Percentiles rank a stretch among this genome's conserved stretches.
Conservation (phyloP, 352 stramenopile genomes). For the Globisporangium orthogonon region DNA sequence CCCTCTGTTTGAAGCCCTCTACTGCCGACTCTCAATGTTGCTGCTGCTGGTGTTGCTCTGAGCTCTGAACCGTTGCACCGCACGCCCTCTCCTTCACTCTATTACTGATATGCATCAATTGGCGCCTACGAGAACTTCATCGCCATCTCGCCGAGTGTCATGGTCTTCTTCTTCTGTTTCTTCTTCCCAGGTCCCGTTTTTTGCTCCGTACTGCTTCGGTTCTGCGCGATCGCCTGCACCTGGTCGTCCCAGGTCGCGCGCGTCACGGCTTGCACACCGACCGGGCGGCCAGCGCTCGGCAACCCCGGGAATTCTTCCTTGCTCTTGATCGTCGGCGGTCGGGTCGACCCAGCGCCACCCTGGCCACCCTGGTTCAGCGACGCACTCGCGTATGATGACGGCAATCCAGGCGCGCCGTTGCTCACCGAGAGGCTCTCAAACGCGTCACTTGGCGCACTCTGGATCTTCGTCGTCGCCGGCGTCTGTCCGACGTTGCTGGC, state of each 20-base stretch:
- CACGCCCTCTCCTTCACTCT: not conserved
- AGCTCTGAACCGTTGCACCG: too few species aligned
- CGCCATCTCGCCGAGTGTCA: slow-evolving; percentile 73
- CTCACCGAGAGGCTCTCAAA: slow-evolving; percentile 39
- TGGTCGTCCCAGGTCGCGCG: slow-evolving; percentile 81
- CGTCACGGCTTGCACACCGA: slow-evolving; percentile 70
- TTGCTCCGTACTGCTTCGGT: slow-evolving; percentile 20
- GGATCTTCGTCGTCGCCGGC: slow-evolving; percentile 53
- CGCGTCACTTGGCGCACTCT: slow-evolving; percentile 40
- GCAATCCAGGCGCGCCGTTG: slow-evolving; percentile 11
- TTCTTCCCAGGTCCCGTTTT: slow-evolving; percentile 34
- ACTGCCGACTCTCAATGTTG: not conserved
- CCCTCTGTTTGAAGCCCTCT: not conserved
- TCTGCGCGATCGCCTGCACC: slow-evolving; percentile 64
- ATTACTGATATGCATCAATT: slow-evolving; percentile 1
- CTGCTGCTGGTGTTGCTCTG: slow-evolving; percentile 4
- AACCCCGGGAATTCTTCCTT: slow-evolving; percentile 65
- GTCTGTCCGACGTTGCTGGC: slow-evolving; percentile 21
- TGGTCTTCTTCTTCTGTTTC: slow-evolving; percentile 84
- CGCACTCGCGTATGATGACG: slow-evolving; percentile 30
- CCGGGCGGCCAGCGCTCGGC: slow-evolving; percentile 38
- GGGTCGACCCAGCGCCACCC: not conserved
- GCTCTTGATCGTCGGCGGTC: slow-evolving; percentile 41
- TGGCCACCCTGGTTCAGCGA: slow-evolving; percentile 23
- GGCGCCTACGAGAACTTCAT: slow-evolving; percentile 68